Evolutionary conservation across 192 early-diverging fungal genomes (phyloP).

Genomic region (Podila verticillata): DNA sequence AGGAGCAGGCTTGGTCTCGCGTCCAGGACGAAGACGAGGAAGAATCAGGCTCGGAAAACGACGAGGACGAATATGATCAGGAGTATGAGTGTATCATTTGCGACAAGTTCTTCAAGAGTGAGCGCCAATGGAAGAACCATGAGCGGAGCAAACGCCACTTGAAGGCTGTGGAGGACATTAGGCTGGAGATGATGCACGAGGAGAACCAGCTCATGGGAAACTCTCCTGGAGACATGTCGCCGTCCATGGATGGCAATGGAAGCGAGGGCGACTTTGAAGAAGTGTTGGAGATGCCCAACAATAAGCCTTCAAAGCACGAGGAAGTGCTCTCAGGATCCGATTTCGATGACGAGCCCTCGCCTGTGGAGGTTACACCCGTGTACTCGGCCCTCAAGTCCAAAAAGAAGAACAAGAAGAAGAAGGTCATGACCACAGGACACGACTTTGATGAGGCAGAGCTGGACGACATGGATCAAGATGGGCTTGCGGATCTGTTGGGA

Average conservation of each 20-base stretch:
- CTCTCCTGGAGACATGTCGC: conserved; percentile 1
- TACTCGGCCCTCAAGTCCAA: conserved; percentile 32
- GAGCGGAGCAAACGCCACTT: conserved; percentile 89
- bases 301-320: neutral
- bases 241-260: neutral
- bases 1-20: conserved; percentile 80
- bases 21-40: conserved; percentile 54
- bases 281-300: conserved; percentile 26
- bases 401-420: conserved; percentile 66
- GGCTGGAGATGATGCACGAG: conserved; percentile 79
- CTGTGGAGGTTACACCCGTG: conserved; percentile 14
- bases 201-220: conserved; percentile 54
- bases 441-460: conserved; percentile 33
- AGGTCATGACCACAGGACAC: conserved; percentile 33
- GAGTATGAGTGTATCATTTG: conserved; percentile 88
- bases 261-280: conserved; percentile 18
- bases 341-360: conserved; percentile 58
- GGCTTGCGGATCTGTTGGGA: conserved; percentile 32
- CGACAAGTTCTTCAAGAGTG: conserved; percentile 87
- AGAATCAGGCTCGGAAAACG: conserved; percentile 13
- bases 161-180: conserved; percentile 78
- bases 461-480: conserved; percentile 40
- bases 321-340: conserved; percentile 8
- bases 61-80: conserved; percentile 60
- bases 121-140: conserved; percentile 85